A percentile compares a stretch with the other conserved stretches of the same genome.
Evolutionary conservation across 345 rosid genomes (phyloP).

Genomic region (Schrenkiella parvula): DNA sequence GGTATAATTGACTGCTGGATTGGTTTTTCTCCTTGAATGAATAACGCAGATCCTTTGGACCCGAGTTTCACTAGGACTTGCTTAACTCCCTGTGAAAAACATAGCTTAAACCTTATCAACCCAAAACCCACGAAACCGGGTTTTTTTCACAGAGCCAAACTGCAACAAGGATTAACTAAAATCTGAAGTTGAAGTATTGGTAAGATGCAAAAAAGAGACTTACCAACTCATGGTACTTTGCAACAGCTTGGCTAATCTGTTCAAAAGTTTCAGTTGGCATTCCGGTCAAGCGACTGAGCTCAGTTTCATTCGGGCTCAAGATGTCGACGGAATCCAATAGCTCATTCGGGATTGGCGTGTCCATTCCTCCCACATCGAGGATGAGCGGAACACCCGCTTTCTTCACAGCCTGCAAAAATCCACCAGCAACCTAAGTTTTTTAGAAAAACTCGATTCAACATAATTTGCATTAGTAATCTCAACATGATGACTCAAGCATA

Average conservation of each 20-base stretch:
- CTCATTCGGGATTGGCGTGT: constrained; percentile 68
- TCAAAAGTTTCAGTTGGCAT: constrained; percentile 76
- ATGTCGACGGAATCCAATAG: constrained; percentile 61
- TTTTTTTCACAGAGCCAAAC: background rate
- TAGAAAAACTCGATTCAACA: background rate
- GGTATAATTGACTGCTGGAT: constrained; percentile 67
- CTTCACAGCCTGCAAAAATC: constrained; percentile 64
- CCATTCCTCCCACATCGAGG: constrained; percentile 98
- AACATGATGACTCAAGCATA: background rate
- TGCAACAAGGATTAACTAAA: background rate
- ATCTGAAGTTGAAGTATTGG: background rate
- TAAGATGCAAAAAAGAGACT: background rate
- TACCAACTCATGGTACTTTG: constrained; percentile 65
- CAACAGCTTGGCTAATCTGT: constrained; percentile 63
- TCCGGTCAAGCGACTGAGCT: constrained; percentile 72
- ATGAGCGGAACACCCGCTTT: constrained; percentile 77
- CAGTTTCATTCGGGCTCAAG: constrained; percentile 91
- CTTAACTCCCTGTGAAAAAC: constrained; percentile 63
- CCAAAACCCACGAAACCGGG: background rate
- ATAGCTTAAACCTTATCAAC: constrained; percentile 10
- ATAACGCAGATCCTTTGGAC: constrained; percentile 75
- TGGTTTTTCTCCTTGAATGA: constrained; percentile 66
- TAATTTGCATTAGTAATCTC: background rate
- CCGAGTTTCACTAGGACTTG: constrained; percentile 93
- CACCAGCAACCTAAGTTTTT: constrained; percentile 5